Base-by-base conservation (phyloP, 129 eudicot genomes). In the carrot (Daucus carota) region DNA sequence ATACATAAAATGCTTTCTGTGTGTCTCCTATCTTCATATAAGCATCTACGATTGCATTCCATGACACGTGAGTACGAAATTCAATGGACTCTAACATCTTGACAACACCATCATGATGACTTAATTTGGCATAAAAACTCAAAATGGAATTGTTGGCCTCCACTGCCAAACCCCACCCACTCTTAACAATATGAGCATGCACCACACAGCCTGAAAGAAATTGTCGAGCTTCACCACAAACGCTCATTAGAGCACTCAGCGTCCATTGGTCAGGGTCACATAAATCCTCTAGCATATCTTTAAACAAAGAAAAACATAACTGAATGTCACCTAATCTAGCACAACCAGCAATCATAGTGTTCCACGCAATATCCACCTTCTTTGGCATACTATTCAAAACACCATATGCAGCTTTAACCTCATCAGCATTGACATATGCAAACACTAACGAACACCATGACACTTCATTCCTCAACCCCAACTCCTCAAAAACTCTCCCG, bases 371-470 rank as follows among this genome's bases (percentile, higher is more conserved):
- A 52, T 75, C 72, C 57, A 86, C 85, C 87, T 69, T 86, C 70
- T 78, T 66, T 8, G 97, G 96, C 93, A 92, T 92, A 38, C 72
- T 63, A 72, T 67, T 78, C 60, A 89, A 84, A 28, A 92, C 84
- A 66, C 26, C 12, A 33, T 62, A 54, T 0, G 97, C 95, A 69
- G 41, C 62, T 44, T 63, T 78, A 71, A 87, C 82, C 73, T 79
- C 80, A 78, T 89, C 81, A 78, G 78, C 83, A 76, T 87, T 84
- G 40, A 83, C 81, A 76, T 84, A 84, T 41, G 97, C 89, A 89
- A 89, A 92, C 84, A 92, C 36, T 70, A 92, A 65, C 6, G 97
- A 87, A 74, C 96, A 89, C 97, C 97, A 89, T 0, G 97, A 92
- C 3, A 92, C 88, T n/a, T 84, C 82, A 74, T 92, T 89, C 72